phyloP scores from a whole-genome alignment of 2,329 filamentous ascomycete species.

The Venturia nashicola region DNA sequence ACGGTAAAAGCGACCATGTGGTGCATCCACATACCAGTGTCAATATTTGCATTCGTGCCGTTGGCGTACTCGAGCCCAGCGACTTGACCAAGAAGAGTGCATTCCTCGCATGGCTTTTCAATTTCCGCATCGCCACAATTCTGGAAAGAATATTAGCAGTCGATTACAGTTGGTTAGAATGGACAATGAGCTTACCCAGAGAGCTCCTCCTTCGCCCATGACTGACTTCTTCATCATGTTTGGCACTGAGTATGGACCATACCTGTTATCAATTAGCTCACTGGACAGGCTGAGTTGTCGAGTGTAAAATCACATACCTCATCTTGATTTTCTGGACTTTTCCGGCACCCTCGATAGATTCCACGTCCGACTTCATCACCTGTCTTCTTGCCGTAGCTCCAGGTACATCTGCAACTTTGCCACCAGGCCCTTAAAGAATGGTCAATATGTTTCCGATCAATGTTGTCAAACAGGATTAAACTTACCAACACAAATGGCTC shows the following conservation, averaged over 20 bases:
- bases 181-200: not conserved
- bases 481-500: not conserved
- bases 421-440: not conserved
- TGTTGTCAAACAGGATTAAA: not conserved
- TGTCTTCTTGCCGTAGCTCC: constrained; percentile 1
- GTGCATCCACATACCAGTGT: not conserved
- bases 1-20: constrained; percentile 6
- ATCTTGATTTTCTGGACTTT: not conserved
- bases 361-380: not conserved
- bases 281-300: not conserved
- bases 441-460: not conserved
- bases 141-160: no score
- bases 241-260: constrained; percentile 10
- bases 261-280: not conserved
- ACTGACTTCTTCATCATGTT: constrained; percentile 8
- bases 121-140: constrained; percentile 3
- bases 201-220: not conserved
- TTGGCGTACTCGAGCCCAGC: constrained; percentile 5
- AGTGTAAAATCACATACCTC: not conserved
- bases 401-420: constrained; percentile 8
- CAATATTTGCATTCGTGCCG: constrained; percentile 6
- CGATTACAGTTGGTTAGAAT: no score
- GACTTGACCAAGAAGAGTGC: not conserved
- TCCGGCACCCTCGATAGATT: not conserved
- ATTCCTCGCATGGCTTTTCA: constrained; percentile 1